Evolutionary conservation across 2,329 filamentous ascomycete species (phyloP).

Genomic region (Aureobasidium sp.): DNA sequence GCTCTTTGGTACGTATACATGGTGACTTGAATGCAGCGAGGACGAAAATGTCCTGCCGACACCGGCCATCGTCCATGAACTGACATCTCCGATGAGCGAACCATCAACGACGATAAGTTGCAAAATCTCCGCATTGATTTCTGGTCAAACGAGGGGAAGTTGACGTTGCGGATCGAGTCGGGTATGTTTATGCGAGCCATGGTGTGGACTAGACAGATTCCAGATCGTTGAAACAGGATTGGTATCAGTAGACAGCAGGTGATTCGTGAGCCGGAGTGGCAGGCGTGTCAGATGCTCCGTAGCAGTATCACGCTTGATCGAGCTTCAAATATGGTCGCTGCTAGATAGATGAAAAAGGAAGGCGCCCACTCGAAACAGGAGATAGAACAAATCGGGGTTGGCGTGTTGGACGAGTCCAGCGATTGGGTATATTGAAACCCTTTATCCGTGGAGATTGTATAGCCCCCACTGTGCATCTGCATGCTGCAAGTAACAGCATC

Average conservation of each 20-base stretch:
- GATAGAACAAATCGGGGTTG: background rate
- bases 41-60: background rate
- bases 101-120: background rate
- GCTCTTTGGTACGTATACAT: background rate
- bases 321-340: background rate
- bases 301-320: background rate
- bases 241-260: constrained; percentile 6
- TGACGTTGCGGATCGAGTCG: background rate
- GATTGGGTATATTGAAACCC: background rate
- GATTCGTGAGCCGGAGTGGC: background rate
- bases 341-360: constrained; percentile 2
- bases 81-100: background rate
- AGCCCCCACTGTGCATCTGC: constrained; percentile 1
- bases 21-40: background rate
- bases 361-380: background rate
- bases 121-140: background rate
- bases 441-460: constrained; percentile 5
- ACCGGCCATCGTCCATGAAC: background rate
- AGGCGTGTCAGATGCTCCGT: background rate
- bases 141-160: background rate
- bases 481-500: constrained; percentile 9
- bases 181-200: background rate
- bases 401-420: background rate
- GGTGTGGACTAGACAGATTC: background rate
- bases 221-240: background rate